Conservation (phyloP, 2,329 filamentous ascomycete genomes). For the Sporothrix dimorphospora region DNA sequence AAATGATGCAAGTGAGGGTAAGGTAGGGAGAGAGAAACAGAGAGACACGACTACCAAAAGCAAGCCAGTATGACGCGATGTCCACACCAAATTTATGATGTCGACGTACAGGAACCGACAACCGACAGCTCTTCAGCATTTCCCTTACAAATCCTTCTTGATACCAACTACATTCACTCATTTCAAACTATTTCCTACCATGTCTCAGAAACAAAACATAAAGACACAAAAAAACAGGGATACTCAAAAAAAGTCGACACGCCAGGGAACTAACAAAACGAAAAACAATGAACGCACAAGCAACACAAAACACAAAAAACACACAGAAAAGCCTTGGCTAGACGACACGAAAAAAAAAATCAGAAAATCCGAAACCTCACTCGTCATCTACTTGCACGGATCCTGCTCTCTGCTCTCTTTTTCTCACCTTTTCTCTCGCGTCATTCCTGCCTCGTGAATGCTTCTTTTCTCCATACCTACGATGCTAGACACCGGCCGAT, state of each 20-base stretch:
- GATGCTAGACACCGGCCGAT: neutral
- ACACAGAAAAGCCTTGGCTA: neutral
- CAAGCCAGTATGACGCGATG: conserved; percentile 16
- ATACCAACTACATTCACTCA: conserved; percentile 40
- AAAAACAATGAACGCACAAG: neutral
- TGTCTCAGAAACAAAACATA: neutral
- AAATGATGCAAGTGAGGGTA: neutral
- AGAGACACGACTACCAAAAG: conserved; percentile 33
- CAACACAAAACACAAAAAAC: neutral
- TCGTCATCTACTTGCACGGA: neutral
- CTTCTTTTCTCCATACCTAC: neutral
- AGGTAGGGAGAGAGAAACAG: neutral
- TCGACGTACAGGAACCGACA: neutral
- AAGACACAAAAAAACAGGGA: neutral
- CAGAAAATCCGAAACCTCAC: neutral
- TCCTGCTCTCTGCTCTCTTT: neutral
- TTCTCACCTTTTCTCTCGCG: neutral
- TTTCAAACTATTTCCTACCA: conserved; percentile 34
- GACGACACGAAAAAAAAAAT: neutral
- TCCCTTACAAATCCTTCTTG: conserved; percentile 18
- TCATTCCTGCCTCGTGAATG: neutral
- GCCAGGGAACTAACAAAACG: neutral
- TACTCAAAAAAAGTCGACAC: neutral
- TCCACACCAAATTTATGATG: neutral
- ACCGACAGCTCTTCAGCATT: conserved; percentile 32